Evolutionary conservation across 768 basidiomycete species (phyloP).

Genomic region (Scleroderma citrinum): DNA sequence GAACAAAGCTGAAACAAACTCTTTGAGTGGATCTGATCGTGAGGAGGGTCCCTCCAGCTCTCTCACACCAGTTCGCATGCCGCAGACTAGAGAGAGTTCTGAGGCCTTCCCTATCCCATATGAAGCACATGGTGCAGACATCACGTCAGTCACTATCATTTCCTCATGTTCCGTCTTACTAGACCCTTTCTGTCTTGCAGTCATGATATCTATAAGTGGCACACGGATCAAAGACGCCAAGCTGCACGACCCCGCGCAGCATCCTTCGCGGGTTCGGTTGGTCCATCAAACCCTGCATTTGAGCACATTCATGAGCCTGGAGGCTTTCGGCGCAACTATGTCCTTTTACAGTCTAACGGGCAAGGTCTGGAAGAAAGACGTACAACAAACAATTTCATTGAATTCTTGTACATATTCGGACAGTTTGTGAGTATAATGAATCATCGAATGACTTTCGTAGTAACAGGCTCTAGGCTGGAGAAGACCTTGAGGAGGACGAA

Average conservation of each 20-base stretch:
- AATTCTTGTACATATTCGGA: slow-evolving; percentile 91
- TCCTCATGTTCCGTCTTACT: slow-evolving; percentile 11
- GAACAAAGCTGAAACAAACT: slow-evolving; percentile 18
- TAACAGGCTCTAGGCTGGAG: slow-evolving; percentile 61
- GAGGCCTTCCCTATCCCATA: slow-evolving; percentile 88
- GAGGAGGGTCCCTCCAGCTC: slow-evolving; percentile 21
- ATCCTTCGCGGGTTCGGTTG: slow-evolving; percentile 56
- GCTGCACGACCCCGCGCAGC: slow-evolving; percentile 58
- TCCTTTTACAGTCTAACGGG: slow-evolving; percentile 65
- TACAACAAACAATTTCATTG: slow-evolving; percentile 80
- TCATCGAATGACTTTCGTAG: neutral
- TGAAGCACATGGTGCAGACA: slow-evolving; percentile 80
- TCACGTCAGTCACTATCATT: slow-evolving; percentile 64
- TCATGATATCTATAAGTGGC: slow-evolving; percentile 95
- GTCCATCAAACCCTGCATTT: slow-evolving; percentile 65
- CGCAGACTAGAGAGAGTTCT: slow-evolving; percentile 39
- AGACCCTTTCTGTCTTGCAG: slow-evolving; percentile 30
- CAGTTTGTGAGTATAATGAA: slow-evolving; percentile 71
- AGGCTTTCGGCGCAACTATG: slow-evolving; percentile 87
- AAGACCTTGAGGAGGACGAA: slow-evolving; percentile 86
- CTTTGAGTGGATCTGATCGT: slow-evolving; percentile 19
- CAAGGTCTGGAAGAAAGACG: slow-evolving; percentile 56
- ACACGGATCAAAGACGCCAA: slow-evolving; percentile 62
- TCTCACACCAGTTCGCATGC: slow-evolving; percentile 22
- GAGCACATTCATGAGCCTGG: slow-evolving; percentile 95